Percentiles rank a stretch among this genome's conserved stretches.
Conservation (phyloP, 495 filamentous ascomycete genomes). For the Chlorociboria aeruginascens region DNA sequence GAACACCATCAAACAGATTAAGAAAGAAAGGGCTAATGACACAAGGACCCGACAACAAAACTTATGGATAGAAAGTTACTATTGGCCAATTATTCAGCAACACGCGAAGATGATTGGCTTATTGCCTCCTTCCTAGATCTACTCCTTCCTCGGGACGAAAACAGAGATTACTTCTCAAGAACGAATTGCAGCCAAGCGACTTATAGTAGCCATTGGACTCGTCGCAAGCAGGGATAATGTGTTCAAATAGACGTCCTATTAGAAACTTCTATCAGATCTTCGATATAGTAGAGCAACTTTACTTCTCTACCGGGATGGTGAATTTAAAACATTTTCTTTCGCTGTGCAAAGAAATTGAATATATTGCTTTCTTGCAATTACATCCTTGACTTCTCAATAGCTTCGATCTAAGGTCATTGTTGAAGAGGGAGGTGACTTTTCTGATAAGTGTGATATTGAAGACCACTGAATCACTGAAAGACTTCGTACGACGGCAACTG, state of each 20-base stretch:
- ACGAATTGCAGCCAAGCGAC: slow-evolving; percentile 2
- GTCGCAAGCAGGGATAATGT: slow-evolving; percentile 3
- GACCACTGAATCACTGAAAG: slow-evolving; percentile 1
- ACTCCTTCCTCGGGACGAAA: background rate
- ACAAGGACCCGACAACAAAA: slow-evolving; percentile 4
- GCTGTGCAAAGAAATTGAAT: background rate
- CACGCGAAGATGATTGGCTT: slow-evolving; percentile 7
- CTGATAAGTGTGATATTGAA: slow-evolving; percentile 5
- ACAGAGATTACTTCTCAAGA: slow-evolving; percentile 5
- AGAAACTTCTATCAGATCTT: slow-evolving; percentile 6
- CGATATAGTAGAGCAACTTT: background rate
- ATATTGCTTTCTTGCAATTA: slow-evolving; percentile 1
- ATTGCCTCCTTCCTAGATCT: no score
- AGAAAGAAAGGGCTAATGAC: slow-evolving; percentile 12
- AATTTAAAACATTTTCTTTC: slow-evolving; percentile 6
- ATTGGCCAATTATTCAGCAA: slow-evolving; percentile 13
- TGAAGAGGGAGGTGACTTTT: slow-evolving; percentile 1
- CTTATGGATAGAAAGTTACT: slow-evolving; percentile 12
- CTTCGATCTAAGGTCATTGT: background rate
- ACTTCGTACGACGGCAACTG: slow-evolving; percentile 1
- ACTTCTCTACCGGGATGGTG: slow-evolving; percentile 1
- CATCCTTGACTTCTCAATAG: background rate
- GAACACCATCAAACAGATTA: slow-evolving; percentile 7
- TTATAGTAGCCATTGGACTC: slow-evolving; percentile 5
- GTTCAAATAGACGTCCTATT: slow-evolving; percentile 9